A percentile compares a stretch with the other conserved stretches of the same genome.
Evolutionary conservation across 495 filamentous ascomycete species (phyloP).

Genomic region (Staphylotrichum tortipilum): DNA sequence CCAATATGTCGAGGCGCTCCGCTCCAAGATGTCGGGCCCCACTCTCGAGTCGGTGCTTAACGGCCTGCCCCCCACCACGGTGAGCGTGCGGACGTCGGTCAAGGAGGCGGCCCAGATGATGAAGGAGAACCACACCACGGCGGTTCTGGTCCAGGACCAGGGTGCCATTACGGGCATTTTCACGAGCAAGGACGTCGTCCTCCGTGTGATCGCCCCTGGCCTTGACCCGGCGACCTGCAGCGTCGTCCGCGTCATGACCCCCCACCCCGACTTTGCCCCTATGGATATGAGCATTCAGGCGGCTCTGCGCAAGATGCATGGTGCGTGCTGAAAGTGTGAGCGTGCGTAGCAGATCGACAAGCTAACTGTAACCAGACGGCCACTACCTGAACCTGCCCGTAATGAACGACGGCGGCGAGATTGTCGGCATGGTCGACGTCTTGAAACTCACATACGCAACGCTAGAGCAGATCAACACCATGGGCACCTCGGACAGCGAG

Average conservation of each 20-base stretch:
- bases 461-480: slow-evolving; percentile 78
- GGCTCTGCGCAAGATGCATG: slow-evolving; percentile 97
- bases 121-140: slow-evolving; percentile 98
- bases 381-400: slow-evolving; percentile 97
- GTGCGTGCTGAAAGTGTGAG: slow-evolving; percentile 40
- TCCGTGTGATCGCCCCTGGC: slow-evolving; percentile 94
- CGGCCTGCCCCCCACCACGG: slow-evolving; percentile 83
- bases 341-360: background rate
- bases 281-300: slow-evolving; percentile 99
- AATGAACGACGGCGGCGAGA: slow-evolving; percentile 95
- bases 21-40: slow-evolving; percentile 94
- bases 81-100: slow-evolving; percentile 90
- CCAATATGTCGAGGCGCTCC: slow-evolving; percentile 92
- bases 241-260: slow-evolving; percentile 97
- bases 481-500: slow-evolving; percentile 71
- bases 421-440: slow-evolving; percentile 98
- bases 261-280: slow-evolving; percentile 95
- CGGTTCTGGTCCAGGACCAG: slow-evolving; percentile 91
- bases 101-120: slow-evolving; percentile 90
- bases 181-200: slow-evolving; percentile 97
- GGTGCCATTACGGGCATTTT: slow-evolving; percentile 98
- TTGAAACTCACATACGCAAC: slow-evolving; percentile 97
- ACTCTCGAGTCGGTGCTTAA: slow-evolving; percentile 91
- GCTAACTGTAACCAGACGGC: slow-evolving; percentile 55
- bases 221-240: slow-evolving; percentile 92